These are phyloP conservation scores for Candida sp. DNA, from an alignment of 1,139 yeast genomes.

Conservation along the genomic window DNA sequence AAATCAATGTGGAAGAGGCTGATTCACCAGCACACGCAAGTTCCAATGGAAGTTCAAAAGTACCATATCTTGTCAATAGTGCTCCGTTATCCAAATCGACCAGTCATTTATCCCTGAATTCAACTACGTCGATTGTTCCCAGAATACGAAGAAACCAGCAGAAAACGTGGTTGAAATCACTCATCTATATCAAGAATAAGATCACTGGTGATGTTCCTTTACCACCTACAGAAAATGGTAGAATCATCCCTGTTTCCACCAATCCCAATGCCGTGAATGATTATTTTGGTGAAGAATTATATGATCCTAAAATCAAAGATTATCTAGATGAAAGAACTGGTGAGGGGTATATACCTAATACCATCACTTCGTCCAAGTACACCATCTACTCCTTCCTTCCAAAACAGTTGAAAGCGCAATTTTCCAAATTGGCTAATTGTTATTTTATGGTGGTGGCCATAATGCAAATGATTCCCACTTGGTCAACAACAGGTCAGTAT, in stretches of 20 bases:
- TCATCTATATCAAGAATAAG: slow-evolving; percentile 21
- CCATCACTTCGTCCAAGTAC: slow-evolving; percentile 85
- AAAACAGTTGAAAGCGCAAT: slow-evolving; percentile 84
- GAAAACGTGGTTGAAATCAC: slow-evolving; percentile 12
- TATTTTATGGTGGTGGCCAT: slow-evolving; percentile 85
- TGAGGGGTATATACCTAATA: slow-evolving; percentile 62
- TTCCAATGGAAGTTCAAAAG: background rate
- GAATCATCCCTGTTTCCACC: slow-evolving; percentile 66
- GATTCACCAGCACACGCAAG: background rate
- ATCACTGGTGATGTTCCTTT: slow-evolving; percentile 41
- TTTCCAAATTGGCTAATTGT: slow-evolving; percentile 87
- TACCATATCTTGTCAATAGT: slow-evolving; percentile 7
- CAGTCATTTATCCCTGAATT: background rate
- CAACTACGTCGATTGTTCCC: background rate
- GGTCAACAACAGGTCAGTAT: slow-evolving; percentile 98
- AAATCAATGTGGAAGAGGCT: background rate
- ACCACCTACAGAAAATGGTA: slow-evolving; percentile 63
- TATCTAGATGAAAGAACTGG: slow-evolving; percentile 66
- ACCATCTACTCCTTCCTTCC: slow-evolving; percentile 81
- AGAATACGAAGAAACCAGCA: slow-evolving; percentile 7
- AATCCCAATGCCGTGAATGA: slow-evolving; percentile 27
- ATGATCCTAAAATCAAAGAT: slow-evolving; percentile 19
- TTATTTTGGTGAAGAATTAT: slow-evolving; percentile 24
- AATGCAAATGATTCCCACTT: slow-evolving; percentile 92
- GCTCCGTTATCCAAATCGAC: slow-evolving; percentile 20